Evolutionary conservation across 768 basidiomycete species (phyloP), one percentile per base, ranked within the genome.

Genomic region (Mycena haematopus): DNA sequence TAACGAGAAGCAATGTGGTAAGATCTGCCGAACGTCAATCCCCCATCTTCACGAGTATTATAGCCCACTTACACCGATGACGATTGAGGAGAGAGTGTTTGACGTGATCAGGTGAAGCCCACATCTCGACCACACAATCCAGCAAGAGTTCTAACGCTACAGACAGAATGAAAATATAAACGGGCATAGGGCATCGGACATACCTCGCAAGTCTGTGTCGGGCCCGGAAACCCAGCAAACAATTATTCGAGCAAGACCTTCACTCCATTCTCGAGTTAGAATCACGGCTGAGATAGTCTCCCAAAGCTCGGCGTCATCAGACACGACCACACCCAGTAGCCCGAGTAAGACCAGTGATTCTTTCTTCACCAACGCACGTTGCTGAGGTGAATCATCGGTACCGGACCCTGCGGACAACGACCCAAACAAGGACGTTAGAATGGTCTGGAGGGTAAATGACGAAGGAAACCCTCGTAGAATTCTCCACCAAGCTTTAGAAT

Each of bases 61-160:
- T 56, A 56, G 11, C 57, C 31, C 1, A 79, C 90, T 64, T 75
- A 94, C 93, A 93, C 56, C 78, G 86, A 75, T 96, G 94, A 21
- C 83, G 82, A 22, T 85, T 83, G 8, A 94, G 78, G 24, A 92
- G 75, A 0, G 93, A 93, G 72, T 91, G 90, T 64, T 87, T 91
- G 70, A 97, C 81, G 69, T 95, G 90, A 49, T 90, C 90, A 1
- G 86, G 74, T 24, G 88, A 83, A 5, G 89, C 80, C 96, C 96
- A 99, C 0, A 81, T 71, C 6, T 86, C 84, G 8, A 92, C 70
- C 1, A 84, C 73, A 50, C 73, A 77, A 40, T 79, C 73, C 24
- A 90, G 74, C 35, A 90, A 76, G 1, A 73, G 67, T 11, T 79
- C 75, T 15, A 89, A 77, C 19, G 76, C 87, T 86, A 62, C 52